Base-by-base conservation (phyloP, 768 basidiomycete species). In the Candolleomyces eurysporus region DNA sequence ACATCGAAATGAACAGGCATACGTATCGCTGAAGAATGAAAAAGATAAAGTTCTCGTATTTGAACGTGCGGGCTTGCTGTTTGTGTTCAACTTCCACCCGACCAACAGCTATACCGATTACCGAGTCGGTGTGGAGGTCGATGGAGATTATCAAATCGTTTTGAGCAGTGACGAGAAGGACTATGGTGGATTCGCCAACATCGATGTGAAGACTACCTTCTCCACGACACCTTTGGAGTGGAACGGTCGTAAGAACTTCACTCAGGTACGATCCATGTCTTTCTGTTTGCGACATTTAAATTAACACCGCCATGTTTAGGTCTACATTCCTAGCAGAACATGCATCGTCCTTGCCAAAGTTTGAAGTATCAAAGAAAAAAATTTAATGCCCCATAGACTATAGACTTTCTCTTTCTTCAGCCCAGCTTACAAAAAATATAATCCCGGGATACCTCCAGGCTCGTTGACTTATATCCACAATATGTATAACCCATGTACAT, bases 81-180 rank as follows among this genome's bases (percentile, higher is more conserved):
- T 98, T 79, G 81, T 98, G 67, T 98, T 97, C 84, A 98, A 99
- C 77, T 96, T 98, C 83, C 88, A 98, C 78, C 88, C 93, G 5
- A 85, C 83, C n/a, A 74, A 91, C 45, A 96, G 94, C 62, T 99
- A 88, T 78, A 86, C 88, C 49, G 94, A 98, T 74, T 99, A 98
- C 75, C 87, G 95, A 51, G 88, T 98, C 56, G 97, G 97, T 5
- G 85, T 96, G 21, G 89, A 98, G 40, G 82, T 75, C 53, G 75
- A 91, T 30, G 97, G 97, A 10, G 87, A 95, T 74, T 98, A 98
- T 75, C 79, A 76, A 53, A 82, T 94, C 63, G 77, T 93, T 4
- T 78, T 99, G 55, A 87, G 81, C 62, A 94, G 87, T 65, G 97
- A 99, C 71, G 93, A 96, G 72, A 85, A 86, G 71, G 75, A 79